Conservation (phyloP, 176 grass and related monocot genomes). For the Carex scoparia region DNA sequence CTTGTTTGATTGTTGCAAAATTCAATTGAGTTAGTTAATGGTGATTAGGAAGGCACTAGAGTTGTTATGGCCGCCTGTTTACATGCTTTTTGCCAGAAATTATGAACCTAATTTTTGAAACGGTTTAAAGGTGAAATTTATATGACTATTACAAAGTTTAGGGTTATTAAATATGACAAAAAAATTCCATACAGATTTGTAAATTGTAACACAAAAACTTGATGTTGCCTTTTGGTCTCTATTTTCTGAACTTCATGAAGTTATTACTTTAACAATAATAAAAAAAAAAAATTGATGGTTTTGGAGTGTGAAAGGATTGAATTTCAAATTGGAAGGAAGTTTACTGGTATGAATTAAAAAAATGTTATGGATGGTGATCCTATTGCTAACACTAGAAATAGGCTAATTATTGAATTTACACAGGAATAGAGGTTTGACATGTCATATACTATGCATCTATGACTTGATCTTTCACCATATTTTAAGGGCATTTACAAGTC, state of each 20-base stretch:
- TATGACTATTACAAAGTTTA: background rate
- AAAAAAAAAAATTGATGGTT: background rate
- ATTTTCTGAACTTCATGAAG: no score
- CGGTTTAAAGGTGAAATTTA: background rate
- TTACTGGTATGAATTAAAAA: background rate
- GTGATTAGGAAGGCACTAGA: constrained; percentile 5
- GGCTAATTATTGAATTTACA: background rate
- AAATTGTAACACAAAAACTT: background rate
- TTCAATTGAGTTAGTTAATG: constrained; percentile 3
- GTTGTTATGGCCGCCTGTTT: background rate
- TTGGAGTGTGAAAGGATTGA: constrained; percentile 11
- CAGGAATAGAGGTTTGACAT: background rate
- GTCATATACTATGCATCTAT: background rate
- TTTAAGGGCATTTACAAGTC: background rate
- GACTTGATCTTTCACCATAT: background rate
- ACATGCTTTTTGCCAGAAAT: background rate
- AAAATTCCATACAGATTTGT: background rate
- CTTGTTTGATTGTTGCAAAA: background rate
- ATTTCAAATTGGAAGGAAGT: background rate
- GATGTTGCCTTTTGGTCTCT: background rate
- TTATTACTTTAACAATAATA: no score
- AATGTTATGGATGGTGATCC: background rate
- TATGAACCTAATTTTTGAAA: background rate
- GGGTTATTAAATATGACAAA: background rate
- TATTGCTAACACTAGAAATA: background rate